Evolutionary conservation across 176 grass and related monocot genomes (phyloP), one percentile per base, ranked within the genome.

Genomic region (Avena atlantica): DNA sequence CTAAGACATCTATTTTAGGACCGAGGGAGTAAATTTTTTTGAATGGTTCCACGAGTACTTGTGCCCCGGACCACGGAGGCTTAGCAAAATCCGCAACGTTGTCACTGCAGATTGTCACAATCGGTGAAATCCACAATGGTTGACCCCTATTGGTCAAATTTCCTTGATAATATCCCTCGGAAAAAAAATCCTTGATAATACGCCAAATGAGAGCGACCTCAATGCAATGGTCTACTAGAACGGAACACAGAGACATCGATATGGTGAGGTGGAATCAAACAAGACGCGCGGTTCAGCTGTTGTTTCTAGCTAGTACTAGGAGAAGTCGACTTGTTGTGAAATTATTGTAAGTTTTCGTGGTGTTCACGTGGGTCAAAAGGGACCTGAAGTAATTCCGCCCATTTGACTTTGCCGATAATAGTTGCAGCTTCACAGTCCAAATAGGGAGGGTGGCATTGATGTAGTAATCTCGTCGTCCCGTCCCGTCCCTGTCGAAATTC

Each of bases 401-500:
- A 31, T 78, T 78, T 71, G 79, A 56, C 74, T 13, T 79, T 86
- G 19, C 4, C 56, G 60, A 27, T 25, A 17, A 67, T 3, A 14
- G 69, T 19, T 12, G 47, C 55, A 17, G 31, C 45, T 25, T 31
- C 36, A 34, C 29, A 0, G 14, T 52, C 81, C 59, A 62, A 77
- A 60, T 19, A 49, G 0, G 10, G 24, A 27, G 36, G n/a, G 3
- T 12, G 59, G 88, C 61, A 66, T 44, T 77, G 40, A 76, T 69
- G 9, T 47, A 68, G 5, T 24, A 74, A 76, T 65, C 59, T 10
- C 20, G 40, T 42, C 44, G 79, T 52, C 27, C 27, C 27, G 27
- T 29, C 42, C 44, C 12, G 84, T 79, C 74, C 10, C 64, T 78
- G 34, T 86, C 89, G 55, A 2, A 65, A 56, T 80, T 37, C 73